phyloP scores from a whole-genome alignment of 2,329 filamentous ascomycete species.

The Fusarium subtropicale region DNA sequence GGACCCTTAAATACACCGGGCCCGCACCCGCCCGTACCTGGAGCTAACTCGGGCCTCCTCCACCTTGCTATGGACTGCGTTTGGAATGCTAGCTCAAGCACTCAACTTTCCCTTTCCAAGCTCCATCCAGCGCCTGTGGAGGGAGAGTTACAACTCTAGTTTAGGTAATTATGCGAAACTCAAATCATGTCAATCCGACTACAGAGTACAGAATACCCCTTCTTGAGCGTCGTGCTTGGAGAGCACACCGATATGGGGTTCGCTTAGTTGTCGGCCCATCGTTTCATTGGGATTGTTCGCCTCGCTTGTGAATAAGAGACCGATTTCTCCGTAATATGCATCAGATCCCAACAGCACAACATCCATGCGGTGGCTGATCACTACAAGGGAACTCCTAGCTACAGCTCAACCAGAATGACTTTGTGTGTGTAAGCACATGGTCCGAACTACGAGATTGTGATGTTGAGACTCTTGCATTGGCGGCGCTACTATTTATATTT shows the following conservation, averaged over 20 bases:
- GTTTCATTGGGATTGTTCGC: not conserved
- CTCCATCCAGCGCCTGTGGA: not conserved
- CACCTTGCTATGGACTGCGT: not conserved
- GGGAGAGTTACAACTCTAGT: not conserved
- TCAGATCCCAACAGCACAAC: not conserved
- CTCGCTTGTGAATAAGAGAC: not conserved
- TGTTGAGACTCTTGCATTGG: not conserved
- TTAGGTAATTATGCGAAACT: conserved; percentile 16
- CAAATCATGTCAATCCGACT: not conserved
- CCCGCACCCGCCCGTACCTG: conserved; percentile 24
- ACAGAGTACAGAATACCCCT: not conserved
- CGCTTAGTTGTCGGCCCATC: not conserved
- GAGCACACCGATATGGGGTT: not conserved
- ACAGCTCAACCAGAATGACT: not conserved
- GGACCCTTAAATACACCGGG: conserved; percentile 22
- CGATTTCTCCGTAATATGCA: not conserved
- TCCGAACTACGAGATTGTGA: not conserved
- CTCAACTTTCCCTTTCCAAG: conserved; percentile 16
- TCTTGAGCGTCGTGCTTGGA: not conserved
- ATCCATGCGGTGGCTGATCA: not conserved
- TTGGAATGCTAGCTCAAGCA: conserved; percentile 30
- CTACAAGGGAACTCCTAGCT: not conserved
- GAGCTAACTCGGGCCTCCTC: conserved; percentile 30
- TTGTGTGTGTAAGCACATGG: not conserved
- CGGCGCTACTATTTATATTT: not conserved